Evolutionary conservation across 768 basidiomycete genomes (phyloP).

Genomic region (Serpula lacrymans): DNA sequence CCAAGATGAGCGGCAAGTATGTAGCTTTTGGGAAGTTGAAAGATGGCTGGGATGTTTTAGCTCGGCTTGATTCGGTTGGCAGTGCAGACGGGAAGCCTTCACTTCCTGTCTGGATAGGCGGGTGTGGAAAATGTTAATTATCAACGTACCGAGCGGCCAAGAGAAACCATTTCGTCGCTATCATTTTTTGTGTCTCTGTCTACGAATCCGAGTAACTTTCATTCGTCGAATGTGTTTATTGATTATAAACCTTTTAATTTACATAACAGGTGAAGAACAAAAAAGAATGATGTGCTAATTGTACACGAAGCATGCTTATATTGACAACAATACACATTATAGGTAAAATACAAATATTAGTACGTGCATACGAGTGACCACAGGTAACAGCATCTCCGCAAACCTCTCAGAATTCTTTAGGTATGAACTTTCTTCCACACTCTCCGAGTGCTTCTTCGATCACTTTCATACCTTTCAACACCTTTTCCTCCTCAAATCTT

Average conservation of each 20-base stretch:
- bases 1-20: constrained; percentile 49
- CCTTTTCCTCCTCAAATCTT: constrained; percentile 70
- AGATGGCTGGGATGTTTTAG: constrained; percentile 30
- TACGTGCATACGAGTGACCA: neutral
- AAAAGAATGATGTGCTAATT: too few relatives aligned
- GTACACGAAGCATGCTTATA: too few relatives aligned
- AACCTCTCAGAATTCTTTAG: constrained; percentile 17
- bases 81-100: constrained; percentile 32
- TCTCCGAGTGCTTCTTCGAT: constrained; percentile 35
- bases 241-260: too few relatives aligned
- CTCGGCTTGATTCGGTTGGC: constrained; percentile 30
- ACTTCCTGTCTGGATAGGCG: constrained; percentile 41
- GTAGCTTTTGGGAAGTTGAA: constrained; percentile 41
- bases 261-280: too few relatives aligned
- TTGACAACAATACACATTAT: neutral
- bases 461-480: constrained; percentile 65
- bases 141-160: too few relatives aligned
- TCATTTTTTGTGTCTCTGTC: too few relatives aligned
- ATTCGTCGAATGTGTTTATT: too few relatives aligned
- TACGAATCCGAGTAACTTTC: too few relatives aligned
- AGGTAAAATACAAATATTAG: neutral
- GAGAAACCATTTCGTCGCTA: too few relatives aligned
- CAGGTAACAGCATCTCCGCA: too few relatives aligned
- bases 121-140: constrained; percentile 26
- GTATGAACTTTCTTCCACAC: constrained; percentile 18